Percentiles rank a stretch among this genome's conserved stretches.
These are phyloP conservation scores for Euptelea pleiosperma DNA, from an alignment of 164 flowering plant genomes.

Conservation along the genomic window DNA sequence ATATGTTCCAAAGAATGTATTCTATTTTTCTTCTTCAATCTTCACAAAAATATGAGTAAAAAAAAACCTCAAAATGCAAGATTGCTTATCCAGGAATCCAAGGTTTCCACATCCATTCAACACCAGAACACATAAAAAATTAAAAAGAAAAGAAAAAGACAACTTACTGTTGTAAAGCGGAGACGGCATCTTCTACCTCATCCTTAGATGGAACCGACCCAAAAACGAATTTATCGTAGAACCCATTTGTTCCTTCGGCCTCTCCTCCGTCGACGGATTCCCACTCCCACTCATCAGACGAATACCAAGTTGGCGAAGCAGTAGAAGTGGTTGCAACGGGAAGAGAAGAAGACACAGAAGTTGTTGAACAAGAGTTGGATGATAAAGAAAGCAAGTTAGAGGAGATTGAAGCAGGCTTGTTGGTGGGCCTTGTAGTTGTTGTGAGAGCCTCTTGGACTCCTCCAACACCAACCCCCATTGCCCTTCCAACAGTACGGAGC, in stretches of 20 bases:
- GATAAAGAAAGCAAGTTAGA: conserved; percentile 13
- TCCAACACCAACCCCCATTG: conserved; percentile 24
- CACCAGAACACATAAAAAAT: too few species aligned
- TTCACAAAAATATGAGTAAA: too few species aligned
- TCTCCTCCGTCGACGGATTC: conserved; percentile 26
- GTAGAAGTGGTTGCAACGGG: conserved; percentile 1
- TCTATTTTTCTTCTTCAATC: too few species aligned
- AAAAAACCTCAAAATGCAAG: too few species aligned
- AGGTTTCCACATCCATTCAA: too few species aligned
- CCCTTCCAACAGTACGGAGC: conserved; percentile 37
- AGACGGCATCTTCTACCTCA: too few species aligned
- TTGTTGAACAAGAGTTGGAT: conserved; percentile 4
- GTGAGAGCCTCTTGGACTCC: conserved; percentile 27
- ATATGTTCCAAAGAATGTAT: too few species aligned
- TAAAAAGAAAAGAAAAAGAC: too few species aligned
- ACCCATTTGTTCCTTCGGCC: conserved; percentile 15
- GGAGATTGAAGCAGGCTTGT: too few species aligned
- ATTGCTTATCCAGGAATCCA: too few species aligned
- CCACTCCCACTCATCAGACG: conserved; percentile 41
- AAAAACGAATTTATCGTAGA: conserved; percentile 28
- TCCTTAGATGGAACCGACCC: conserved; percentile 48
- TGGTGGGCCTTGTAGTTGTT: conserved; percentile 14
- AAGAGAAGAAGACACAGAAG: too few species aligned
- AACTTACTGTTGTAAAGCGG: conserved; percentile 50
- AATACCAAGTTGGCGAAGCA: not conserved